These are phyloP conservation scores for Ophiostoma perfectum DNA, from an alignment of 2,329 filamentous ascomycete genomes.

Conservation along the genomic window DNA sequence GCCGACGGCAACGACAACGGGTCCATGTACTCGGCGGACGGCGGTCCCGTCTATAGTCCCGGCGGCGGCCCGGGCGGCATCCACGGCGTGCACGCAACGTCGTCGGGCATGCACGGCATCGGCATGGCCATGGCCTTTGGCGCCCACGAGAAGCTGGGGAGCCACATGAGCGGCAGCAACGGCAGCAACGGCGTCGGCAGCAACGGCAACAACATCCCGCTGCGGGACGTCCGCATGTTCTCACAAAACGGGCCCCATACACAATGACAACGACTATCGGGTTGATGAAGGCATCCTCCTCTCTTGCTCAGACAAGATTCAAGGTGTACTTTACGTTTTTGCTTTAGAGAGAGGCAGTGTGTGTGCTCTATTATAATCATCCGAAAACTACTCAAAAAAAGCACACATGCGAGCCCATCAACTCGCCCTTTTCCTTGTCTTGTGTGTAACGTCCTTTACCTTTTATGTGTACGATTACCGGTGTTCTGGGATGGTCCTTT, in stretches of 20 bases:
- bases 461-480: background rate
- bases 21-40: slow-evolving; percentile 32
- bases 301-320: background rate
- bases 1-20: slow-evolving; percentile 25
- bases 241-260: slow-evolving; percentile 27
- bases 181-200: slow-evolving; percentile 45
- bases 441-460: background rate
- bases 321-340: background rate
- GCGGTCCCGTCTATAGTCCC: background rate
- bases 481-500: background rate
- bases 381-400: background rate
- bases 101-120: slow-evolving; percentile 19
- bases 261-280: slow-evolving; percentile 27
- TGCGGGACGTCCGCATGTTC: slow-evolving; percentile 43
- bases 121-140: slow-evolving; percentile 19
- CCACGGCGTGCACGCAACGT: background rate
- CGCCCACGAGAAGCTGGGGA: slow-evolving; percentile 43
- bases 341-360: background rate
- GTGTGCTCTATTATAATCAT: background rate
- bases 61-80: background rate
- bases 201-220: slow-evolving; percentile 43
- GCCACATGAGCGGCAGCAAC: slow-evolving; percentile 42
- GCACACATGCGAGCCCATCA: slow-evolving; percentile 7
- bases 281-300: slow-evolving; percentile 19
- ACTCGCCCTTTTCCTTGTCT: slow-evolving; percentile 2